A percentile compares a stretch with the other conserved stretches of the same genome.
Conservation (phyloP, 768 basidiomycete genomes). For the Tulasnella calospora region DNA sequence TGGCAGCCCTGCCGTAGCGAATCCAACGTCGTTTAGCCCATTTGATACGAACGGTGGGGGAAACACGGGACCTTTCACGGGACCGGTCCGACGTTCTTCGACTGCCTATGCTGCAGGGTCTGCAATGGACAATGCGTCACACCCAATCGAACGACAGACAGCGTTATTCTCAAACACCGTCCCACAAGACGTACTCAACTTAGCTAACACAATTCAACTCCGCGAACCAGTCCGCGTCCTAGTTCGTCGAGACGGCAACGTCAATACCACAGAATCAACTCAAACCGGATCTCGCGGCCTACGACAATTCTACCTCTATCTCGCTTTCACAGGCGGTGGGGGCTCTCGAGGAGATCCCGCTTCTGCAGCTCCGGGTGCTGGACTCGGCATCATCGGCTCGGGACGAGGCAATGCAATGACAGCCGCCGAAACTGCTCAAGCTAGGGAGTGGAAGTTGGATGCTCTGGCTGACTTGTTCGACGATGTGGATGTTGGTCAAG, state of each 20-base stretch:
- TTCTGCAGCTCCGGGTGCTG: constrained; percentile 48
- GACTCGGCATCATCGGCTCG: constrained; percentile 87
- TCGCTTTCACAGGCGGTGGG: constrained; percentile 82
- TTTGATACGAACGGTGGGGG: constrained; percentile 28
- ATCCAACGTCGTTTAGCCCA: constrained; percentile 29
- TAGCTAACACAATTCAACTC: constrained; percentile 87
- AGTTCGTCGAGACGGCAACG: constrained; percentile 84
- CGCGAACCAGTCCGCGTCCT: constrained; percentile 97
- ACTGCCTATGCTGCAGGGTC: constrained; percentile 33
- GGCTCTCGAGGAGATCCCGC: constrained; percentile 51
- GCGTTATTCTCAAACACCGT: constrained; percentile 98
- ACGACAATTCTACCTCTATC: constrained; percentile 93
- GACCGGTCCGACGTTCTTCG: constrained; percentile 37
- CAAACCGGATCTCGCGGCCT: constrained; percentile 73
- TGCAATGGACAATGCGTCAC: constrained; percentile 36
- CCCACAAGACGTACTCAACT: constrained; percentile 94
- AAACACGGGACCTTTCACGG: constrained; percentile 21
- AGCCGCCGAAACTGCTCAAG: constrained; percentile 76
- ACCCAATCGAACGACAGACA: constrained; percentile 73
- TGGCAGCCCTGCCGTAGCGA: not conserved
- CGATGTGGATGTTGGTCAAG: constrained; percentile 66
- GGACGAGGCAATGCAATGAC: constrained; percentile 52
- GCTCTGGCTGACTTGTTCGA: constrained; percentile 86
- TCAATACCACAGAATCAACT: constrained; percentile 47
- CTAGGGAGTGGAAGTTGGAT: constrained; percentile 92